Percentiles rank a stretch among this genome's conserved stretches.
phyloP scores from a whole-genome alignment of 805 yeast species.

The Schwanniomyces yamadae region DNA sequence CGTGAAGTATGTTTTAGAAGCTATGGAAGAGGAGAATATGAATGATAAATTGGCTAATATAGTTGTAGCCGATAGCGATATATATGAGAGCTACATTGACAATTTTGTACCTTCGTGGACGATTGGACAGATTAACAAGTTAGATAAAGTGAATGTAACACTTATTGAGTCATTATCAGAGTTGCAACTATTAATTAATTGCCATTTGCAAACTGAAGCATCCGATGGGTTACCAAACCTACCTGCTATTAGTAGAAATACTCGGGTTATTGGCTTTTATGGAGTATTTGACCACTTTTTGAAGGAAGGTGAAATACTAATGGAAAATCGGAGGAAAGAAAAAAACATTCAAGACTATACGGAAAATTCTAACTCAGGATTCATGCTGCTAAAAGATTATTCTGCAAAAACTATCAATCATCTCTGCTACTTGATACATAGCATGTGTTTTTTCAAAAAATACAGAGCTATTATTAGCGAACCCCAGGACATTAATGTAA shows the following conservation, averaged over 20 bases:
- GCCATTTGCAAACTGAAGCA: not conserved
- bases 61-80: constrained; percentile 7
- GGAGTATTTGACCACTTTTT: constrained; percentile 8
- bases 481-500: not conserved
- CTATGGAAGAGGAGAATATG: not conserved
- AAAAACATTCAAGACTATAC: not conserved
- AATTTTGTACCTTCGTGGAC: not conserved
- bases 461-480: constrained; percentile 6
- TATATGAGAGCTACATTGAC: constrained; percentile 1
- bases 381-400: constrained; percentile 5
- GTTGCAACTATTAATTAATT: constrained; percentile 1
- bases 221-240: not conserved
- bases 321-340: not conserved
- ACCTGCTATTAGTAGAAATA: not conserved
- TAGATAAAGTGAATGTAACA: constrained; percentile 6
- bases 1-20: constrained; percentile 1
- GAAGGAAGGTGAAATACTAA: not conserved
- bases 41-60: constrained; percentile 6
- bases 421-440: constrained; percentile 9
- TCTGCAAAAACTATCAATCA: constrained; percentile 9
- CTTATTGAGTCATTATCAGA: constrained; percentile 10
- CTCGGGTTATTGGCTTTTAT: constrained; percentile 8
- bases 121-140: constrained; percentile 3
- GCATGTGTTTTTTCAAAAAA: constrained; percentile 5
- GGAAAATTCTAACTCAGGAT: not conserved